Conservation (phyloP, 1,139 yeast genomes). For the Lizanozyma gosingica region DNA sequence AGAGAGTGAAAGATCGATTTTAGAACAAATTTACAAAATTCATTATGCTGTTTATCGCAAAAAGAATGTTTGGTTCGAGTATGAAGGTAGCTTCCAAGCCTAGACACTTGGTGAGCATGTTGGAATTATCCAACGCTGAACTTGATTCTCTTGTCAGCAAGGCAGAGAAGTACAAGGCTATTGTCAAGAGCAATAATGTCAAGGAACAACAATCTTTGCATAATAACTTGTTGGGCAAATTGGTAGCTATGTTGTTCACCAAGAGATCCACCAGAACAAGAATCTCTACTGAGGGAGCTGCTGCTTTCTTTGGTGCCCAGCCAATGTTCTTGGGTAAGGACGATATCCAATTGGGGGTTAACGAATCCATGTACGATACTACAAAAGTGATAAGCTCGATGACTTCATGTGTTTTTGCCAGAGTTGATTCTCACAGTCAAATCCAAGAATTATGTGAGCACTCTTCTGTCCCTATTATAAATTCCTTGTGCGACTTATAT, state of each 20-base stretch:
- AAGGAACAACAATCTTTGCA: slow-evolving; percentile 39
- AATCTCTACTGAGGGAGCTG: slow-evolving; percentile 91
- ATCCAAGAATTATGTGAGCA: slow-evolving; percentile 66
- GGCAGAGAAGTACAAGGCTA: slow-evolving; percentile 52
- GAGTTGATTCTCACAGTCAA: slow-evolving; percentile 80
- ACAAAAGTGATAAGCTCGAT: slow-evolving; percentile 84
- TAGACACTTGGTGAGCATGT: slow-evolving; percentile 74
- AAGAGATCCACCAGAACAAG: slow-evolving; percentile 95
- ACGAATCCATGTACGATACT: slow-evolving; percentile 84
- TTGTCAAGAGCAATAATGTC: slow-evolving; percentile 42
- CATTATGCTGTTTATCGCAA: background rate
- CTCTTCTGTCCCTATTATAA: slow-evolving; percentile 84
- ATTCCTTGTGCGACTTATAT: slow-evolving; percentile 84
- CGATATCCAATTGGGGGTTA: slow-evolving; percentile 92
- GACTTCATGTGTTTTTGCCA: slow-evolving; percentile 94
- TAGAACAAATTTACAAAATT: too few relatives aligned
- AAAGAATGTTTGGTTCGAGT: slow-evolving; percentile 6
- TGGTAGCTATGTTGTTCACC: slow-evolving; percentile 74
- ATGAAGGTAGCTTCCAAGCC: slow-evolving; percentile 15
- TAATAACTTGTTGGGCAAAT: slow-evolving; percentile 62
- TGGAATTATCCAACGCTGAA: slow-evolving; percentile 65
- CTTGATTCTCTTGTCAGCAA: slow-evolving; percentile 57
- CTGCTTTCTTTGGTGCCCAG: slow-evolving; percentile 85
- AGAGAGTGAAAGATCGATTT: too few relatives aligned
- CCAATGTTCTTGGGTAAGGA: slow-evolving; percentile 96